These are phyloP conservation scores for Hypoxylon crocopeplum DNA, from an alignment of 495 filamentous ascomycete genomes.

Conservation along the genomic window DNA sequence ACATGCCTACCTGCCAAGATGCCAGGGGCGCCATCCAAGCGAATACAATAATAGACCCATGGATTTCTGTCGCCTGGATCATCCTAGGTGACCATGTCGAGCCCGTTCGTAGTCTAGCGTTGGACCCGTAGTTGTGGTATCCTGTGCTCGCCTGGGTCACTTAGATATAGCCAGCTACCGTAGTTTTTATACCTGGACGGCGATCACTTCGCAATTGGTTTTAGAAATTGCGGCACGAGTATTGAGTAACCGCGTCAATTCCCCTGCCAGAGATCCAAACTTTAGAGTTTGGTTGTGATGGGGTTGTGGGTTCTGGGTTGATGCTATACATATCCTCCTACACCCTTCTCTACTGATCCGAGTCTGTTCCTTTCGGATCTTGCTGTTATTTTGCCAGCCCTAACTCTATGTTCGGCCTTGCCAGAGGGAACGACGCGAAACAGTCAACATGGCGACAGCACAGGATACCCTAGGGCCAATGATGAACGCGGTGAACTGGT, in stretches of 20 bases:
- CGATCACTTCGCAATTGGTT: slow-evolving; percentile 17
- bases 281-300: background rate
- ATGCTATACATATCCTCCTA: slow-evolving; percentile 23
- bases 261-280: slow-evolving; percentile 9
- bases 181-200: too few species aligned
- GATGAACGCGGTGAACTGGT: slow-evolving; percentile 50
- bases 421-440: background rate
- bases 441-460: slow-evolving; percentile 9
- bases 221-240: background rate
- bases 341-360: slow-evolving; percentile 9
- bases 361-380: slow-evolving; percentile 7
- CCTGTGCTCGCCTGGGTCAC: background rate
- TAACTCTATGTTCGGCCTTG: slow-evolving; percentile 4
- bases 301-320: background rate
- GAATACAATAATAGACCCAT: slow-evolving; percentile 8
- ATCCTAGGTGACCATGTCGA: background rate
- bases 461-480: slow-evolving; percentile 38
- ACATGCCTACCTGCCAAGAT: slow-evolving; percentile 12
- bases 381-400: slow-evolving; percentile 4
- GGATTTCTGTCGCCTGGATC: slow-evolving; percentile 13
- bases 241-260: slow-evolving; percentile 1
- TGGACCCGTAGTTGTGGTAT: background rate
- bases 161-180: slow-evolving; percentile 6
- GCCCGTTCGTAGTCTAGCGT: slow-evolving; percentile 16
- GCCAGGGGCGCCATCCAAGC: slow-evolving; percentile 13